Percentiles rank a stretch among this genome's conserved stretches.
Evolutionary conservation across 345 rosid genomes (phyloP).

Genomic region (Pistacia integerrima): DNA sequence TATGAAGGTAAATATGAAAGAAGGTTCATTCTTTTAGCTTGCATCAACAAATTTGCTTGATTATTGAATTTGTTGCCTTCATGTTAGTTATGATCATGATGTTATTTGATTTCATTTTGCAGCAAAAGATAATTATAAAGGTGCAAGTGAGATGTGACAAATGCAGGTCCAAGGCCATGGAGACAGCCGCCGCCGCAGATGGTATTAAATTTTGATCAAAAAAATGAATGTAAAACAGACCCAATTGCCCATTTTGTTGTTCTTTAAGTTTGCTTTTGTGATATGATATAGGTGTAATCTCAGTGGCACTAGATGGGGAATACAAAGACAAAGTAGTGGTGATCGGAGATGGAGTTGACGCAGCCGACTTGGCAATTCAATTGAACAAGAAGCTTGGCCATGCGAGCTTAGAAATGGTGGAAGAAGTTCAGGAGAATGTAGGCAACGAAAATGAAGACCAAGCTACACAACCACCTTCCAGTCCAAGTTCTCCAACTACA

Average conservation of each 20-base stretch:
- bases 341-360: conserved; percentile 20
- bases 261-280: neutral
- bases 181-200: conserved; percentile 12
- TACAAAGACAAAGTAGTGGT: conserved; percentile 16
- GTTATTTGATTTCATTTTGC: conserved; percentile 1
- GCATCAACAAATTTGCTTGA: too few relatives aligned
- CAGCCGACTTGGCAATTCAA: conserved; percentile 8
- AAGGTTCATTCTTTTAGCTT: too few relatives aligned
- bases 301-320: conserved; percentile 18
- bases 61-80: too few relatives aligned
- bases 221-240: neutral
- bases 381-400: conserved; percentile 17
- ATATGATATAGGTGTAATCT: conserved; percentile 13
- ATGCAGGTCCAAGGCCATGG: conserved; percentile 27
- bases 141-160: conserved; percentile 15
- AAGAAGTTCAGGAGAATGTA: conserved; percentile 1
- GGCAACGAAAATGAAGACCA: neutral
- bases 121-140: conserved; percentile 20
- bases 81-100: neutral
- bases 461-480: neutral
- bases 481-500: neutral
- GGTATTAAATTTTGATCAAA: conserved; percentile 7
- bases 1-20: too few relatives aligned
- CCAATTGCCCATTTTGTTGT: neutral
- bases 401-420: conserved; percentile 14